Base-by-base conservation (phyloP, 1,284 basidiomycete genomes). In the Moniliophthora roreri region DNA sequence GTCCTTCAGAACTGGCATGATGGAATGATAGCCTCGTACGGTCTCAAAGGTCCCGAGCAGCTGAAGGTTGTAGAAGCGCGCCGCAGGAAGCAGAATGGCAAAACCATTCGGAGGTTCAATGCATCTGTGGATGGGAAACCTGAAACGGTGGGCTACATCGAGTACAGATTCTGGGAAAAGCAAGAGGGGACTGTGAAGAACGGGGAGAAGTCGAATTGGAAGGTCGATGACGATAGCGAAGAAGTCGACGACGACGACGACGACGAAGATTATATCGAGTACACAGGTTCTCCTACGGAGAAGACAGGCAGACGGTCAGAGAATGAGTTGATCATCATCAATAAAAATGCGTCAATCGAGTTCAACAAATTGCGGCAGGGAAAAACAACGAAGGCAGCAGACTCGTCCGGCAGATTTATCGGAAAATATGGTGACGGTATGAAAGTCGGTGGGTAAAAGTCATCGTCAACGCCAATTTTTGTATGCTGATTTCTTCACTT, bases 1-100 rank as follows among this genome's bases (percentile, higher is more conserved):
- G 35, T 53, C 21, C 18, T 53, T 1, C 51, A 53, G 37, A 53
- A 53, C 45, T 53, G 51, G 51, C 16, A 4, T 11, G 51, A 53
- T 40, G 51, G 51, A 8, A 37, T 50, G 21, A 24, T 24, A 15
- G 23, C 20, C 10, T 15, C 20, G 24, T 28, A 28, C 28, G 1
- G 21, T 9, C 11, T 38, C 13, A 41, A 21, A 4, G 16, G 36
- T 21, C 21, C 16, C 13, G 37, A 50, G 6, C 13, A 24, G 2
- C 36, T 50, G 13, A 24, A 39, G 15, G 23, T 41, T 6, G 24
- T 21, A 5, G 32, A 32, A n/a, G 24, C 36, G n/a, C 16, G 20
- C 11, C 24, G 15, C 20, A 50, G 11, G 11, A 32, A 32, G 28
- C 28, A 40, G 20, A 40, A 50, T 15, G 49, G 49, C 6, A 40